Conservation (phyloP, 495 filamentous ascomycete genomes). For the Talaromyces ruber region DNA sequence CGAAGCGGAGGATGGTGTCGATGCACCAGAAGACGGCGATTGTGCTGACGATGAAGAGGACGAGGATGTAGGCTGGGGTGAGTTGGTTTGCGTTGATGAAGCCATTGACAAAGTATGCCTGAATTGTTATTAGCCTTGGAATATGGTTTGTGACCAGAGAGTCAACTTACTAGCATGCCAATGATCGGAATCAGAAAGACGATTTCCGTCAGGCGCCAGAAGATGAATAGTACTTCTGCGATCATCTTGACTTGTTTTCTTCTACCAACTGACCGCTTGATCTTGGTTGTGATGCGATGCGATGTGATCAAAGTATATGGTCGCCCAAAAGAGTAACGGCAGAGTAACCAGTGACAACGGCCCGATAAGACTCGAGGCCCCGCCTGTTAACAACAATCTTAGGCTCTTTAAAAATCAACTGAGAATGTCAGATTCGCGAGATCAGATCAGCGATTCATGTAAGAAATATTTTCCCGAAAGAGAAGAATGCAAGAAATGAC, state of each 20-base stretch:
- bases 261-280: neutral
- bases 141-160: neutral
- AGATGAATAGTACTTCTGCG: conserved; percentile 73
- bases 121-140: neutral
- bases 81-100: conserved; percentile 61
- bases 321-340: neutral
- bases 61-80: conserved; percentile 71
- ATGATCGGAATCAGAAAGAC: conserved; percentile 78
- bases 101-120: conserved; percentile 72
- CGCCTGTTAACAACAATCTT: neutral
- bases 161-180: conserved; percentile 61
- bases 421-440: neutral
- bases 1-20: conserved; percentile 73
- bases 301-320: neutral
- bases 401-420: too few species aligned
- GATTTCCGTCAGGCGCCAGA: conserved; percentile 76
- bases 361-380: neutral
- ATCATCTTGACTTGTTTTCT: conserved; percentile 48
- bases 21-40: conserved; percentile 73
- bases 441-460: neutral
- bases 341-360: conserved; percentile 2
- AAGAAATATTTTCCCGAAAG: neutral
- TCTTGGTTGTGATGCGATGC: neutral
- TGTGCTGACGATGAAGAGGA: conserved; percentile 85
- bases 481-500: conserved; percentile 2